These are phyloP conservation scores for Salvia splendens DNA, from an alignment of 257 asterid genomes.

Conservation along the genomic window DNA sequence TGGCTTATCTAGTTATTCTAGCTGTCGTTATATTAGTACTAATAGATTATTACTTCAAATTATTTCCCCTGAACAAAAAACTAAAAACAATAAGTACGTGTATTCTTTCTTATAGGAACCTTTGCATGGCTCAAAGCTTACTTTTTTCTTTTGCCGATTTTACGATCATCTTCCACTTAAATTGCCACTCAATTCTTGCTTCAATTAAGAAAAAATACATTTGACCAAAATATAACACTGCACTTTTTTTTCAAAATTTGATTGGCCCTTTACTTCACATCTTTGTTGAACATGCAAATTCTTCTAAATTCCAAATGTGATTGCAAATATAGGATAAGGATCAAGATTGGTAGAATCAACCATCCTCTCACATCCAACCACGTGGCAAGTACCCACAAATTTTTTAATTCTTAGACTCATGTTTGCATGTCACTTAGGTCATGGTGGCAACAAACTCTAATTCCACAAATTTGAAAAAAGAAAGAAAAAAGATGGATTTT, in stretches of 20 bases:
- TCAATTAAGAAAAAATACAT: not conserved
- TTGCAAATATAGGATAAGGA: constrained; percentile 45
- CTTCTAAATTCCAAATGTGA: constrained; percentile 10
- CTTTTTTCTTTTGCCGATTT: not conserved
- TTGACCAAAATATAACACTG: not conserved
- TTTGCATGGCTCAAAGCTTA: constrained; percentile 10
- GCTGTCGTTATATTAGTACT: too few species aligned
- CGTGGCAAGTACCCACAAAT: constrained; percentile 54
- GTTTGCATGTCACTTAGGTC: constrained; percentile 21
- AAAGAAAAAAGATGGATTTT: too few species aligned
- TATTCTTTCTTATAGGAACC: not conserved
- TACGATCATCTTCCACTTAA: not conserved
- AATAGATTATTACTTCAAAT: too few species aligned
- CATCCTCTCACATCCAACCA: constrained; percentile 59
- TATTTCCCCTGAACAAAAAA: not conserved
- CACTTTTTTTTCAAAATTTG: not conserved
- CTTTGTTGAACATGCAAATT: constrained; percentile 22
- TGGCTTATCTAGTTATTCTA: too few species aligned
- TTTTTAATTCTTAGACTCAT: constrained; percentile 19
- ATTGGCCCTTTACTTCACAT: not conserved
- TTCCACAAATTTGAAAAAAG: not conserved
- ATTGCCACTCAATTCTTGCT: not conserved
- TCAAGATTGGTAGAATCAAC: constrained; percentile 38
- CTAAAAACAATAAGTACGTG: too few species aligned
- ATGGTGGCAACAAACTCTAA: not conserved